Percentiles rank a stretch among this genome's conserved stretches.
Conservation (phyloP, 2,329 filamentous ascomycete genomes). For the Fusarium sp. region DNA sequence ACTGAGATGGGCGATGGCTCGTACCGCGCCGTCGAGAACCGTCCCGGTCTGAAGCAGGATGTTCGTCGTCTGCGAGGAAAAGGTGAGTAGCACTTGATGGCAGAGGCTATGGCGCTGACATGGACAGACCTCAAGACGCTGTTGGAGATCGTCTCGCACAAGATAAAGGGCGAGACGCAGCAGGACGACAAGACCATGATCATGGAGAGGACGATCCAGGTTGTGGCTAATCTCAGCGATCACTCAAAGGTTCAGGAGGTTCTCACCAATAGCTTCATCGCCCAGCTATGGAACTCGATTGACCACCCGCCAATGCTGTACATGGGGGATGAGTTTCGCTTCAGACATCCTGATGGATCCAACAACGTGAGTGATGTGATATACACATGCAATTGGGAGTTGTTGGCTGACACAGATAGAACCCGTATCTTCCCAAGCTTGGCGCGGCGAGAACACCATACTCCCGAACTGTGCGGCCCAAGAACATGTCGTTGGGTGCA, state of each 20-base stretch:
- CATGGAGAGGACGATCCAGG: slow-evolving; percentile 78
- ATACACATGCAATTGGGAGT: no score
- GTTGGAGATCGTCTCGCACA: slow-evolving; percentile 67
- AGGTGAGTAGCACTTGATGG: slow-evolving; percentile 16
- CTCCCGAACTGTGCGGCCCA: slow-evolving; percentile 70
- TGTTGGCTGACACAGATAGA: slow-evolving; percentile 53
- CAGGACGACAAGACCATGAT: slow-evolving; percentile 81
- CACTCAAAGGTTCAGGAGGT: slow-evolving; percentile 69
- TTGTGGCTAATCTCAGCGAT: slow-evolving; percentile 72
- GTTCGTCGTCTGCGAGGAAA: slow-evolving; percentile 35
- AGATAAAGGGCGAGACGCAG: slow-evolving; percentile 70
- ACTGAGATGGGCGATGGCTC: slow-evolving; percentile 72
- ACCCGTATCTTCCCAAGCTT: slow-evolving; percentile 71
- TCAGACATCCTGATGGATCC: slow-evolving; percentile 76
- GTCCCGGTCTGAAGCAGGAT: slow-evolving; percentile 51
- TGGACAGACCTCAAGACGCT: slow-evolving; percentile 70
- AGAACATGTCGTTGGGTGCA: slow-evolving; percentile 68
- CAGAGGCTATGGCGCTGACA: slow-evolving; percentile 28
- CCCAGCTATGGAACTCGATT: slow-evolving; percentile 75
- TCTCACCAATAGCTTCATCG: slow-evolving; percentile 75
- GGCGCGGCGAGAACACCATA: slow-evolving; percentile 76
- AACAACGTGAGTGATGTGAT: slow-evolving; percentile 62
- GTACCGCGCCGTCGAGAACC: slow-evolving; percentile 61
- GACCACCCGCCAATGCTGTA: slow-evolving; percentile 78
- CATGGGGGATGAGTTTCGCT: slow-evolving; percentile 70